Evolutionary conservation across 2,329 filamentous ascomycete genomes (phyloP).

Genomic region (Diplodia intermedia): DNA sequence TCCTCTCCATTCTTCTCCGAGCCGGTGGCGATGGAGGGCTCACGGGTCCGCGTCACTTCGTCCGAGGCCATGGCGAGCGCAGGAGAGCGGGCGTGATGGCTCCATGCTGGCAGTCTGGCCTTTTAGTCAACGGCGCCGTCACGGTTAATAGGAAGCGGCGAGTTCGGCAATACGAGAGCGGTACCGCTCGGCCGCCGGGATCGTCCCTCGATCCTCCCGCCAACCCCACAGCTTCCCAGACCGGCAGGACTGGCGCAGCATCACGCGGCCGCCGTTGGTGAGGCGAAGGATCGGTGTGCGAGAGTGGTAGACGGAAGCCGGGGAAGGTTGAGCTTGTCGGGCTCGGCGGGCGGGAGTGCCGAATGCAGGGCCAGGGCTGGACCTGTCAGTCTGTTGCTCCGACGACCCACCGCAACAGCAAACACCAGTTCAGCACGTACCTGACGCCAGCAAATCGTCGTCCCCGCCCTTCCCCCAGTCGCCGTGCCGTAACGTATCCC

Average conservation of each 20-base stretch:
- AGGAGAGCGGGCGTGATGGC: neutral
- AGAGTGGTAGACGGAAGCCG: neutral
- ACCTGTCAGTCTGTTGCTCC: constrained; percentile 1
- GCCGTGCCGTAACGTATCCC: constrained; percentile 9
- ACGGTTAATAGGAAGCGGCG: neutral
- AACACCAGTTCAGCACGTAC: constrained; percentile 10
- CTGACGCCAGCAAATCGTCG: constrained; percentile 16
- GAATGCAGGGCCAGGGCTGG: too few relatives aligned
- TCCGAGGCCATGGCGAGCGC: constrained; percentile 3
- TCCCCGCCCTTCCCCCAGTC: constrained; percentile 21
- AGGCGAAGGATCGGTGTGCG: neutral
- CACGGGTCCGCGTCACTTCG: constrained; percentile 2
- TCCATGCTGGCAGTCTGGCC: constrained; percentile 5
- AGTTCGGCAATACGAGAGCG: constrained; percentile 17
- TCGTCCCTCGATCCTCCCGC: constrained; percentile 23
- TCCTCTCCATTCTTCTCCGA: constrained; percentile 21
- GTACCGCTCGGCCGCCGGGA: constrained; percentile 17
- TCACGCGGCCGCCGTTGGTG: constrained; percentile 8
- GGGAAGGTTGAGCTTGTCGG: constrained; percentile 1
- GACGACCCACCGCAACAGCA: constrained; percentile 6
- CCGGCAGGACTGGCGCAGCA: constrained; percentile 8
- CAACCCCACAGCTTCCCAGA: constrained; percentile 11
- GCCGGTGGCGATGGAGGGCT: constrained; percentile 1
- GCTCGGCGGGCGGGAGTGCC: neutral
- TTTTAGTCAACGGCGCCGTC: constrained; percentile 20